phyloP scores from a whole-genome alignment of 768 basidiomycete species.

The Auricularia heimuer region DNA sequence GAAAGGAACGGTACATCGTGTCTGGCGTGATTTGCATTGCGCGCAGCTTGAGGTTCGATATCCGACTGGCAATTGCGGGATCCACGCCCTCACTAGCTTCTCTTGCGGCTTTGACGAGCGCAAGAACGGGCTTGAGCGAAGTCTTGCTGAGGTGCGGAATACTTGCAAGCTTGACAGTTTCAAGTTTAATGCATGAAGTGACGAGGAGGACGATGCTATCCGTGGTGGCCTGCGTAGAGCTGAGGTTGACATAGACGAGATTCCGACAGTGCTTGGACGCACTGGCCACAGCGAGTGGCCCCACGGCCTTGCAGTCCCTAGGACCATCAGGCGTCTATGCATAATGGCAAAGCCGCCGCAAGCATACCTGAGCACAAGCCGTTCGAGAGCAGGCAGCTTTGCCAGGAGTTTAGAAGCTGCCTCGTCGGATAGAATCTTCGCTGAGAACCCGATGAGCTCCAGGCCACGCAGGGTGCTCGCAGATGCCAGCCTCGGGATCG shows the following conservation, averaged over 20 bases:
- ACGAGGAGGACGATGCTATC: background rate
- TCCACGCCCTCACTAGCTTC: conserved; percentile 15
- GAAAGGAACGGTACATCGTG: conserved; percentile 30
- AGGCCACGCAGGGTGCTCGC: conserved; percentile 32
- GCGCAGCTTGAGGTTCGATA: conserved; percentile 49
- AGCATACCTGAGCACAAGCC: conserved; percentile 46
- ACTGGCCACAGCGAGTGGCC: conserved; percentile 36
- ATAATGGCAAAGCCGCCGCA: background rate
- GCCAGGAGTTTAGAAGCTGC: conserved; percentile 41
- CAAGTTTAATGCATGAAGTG: conserved; percentile 3
- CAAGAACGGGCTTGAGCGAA: conserved; percentile 5
- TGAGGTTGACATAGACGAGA: conserved; percentile 45
- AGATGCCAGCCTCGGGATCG: conserved; percentile 29
- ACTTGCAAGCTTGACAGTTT: conserved; percentile 48
- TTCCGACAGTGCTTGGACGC: conserved; percentile 31
- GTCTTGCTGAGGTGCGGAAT: conserved; percentile 23
- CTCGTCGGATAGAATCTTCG: conserved; percentile 37
- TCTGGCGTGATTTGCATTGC: conserved; percentile 41
- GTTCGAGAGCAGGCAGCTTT: conserved; percentile 33
- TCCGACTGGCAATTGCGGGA: conserved; percentile 20
- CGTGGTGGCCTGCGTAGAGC: conserved; percentile 48
- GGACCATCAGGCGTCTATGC: conserved; percentile 6
- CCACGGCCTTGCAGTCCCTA: conserved; percentile 50
- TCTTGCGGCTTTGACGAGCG: background rate
- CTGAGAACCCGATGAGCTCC: conserved; percentile 37